phyloP scores from a whole-genome alignment of 169 alveolate genomes.

The Theileria parva region DNA sequence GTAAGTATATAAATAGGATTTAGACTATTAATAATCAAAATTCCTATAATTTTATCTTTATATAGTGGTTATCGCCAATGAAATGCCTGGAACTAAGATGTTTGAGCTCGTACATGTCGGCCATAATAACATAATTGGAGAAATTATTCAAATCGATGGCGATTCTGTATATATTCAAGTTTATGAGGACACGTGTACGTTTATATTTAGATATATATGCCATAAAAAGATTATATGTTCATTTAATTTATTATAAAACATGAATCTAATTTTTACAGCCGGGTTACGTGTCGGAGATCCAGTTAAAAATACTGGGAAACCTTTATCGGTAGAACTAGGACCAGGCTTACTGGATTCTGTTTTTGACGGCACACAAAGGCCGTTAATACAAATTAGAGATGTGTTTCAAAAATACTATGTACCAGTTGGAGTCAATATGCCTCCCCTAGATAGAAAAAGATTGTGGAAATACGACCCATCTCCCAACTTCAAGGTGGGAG shows the following conservation, averaged over 20 bases:
- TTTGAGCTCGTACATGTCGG: slow-evolving; percentile 96
- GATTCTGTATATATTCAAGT: slow-evolving; percentile 97
- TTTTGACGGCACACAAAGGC: slow-evolving; percentile 99
- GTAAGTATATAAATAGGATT: slow-evolving; percentile 29
- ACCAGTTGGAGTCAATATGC: slow-evolving; percentile 95
- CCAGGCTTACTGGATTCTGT: slow-evolving; percentile 96
- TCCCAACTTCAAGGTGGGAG: slow-evolving; percentile 86
- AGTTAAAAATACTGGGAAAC: slow-evolving; percentile 95
- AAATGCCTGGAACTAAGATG: slow-evolving; percentile 99
- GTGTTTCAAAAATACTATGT: slow-evolving; percentile 87
- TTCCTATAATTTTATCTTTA: not conserved
- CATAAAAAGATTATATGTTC: not conserved
- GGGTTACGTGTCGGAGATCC: slow-evolving; percentile 99
- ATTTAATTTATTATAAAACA: not conserved
- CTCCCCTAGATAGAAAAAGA: slow-evolving; percentile 88
- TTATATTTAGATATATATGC: not conserved
- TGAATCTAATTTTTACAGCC: slow-evolving; percentile 67
- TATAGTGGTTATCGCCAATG: slow-evolving; percentile 96
- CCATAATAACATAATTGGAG: slow-evolving; percentile 96
- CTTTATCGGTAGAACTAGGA: slow-evolving; percentile 96
- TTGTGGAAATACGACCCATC: slow-evolving; percentile 92
- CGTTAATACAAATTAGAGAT: slow-evolving; percentile 91
- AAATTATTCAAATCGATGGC: slow-evolving; percentile 96
- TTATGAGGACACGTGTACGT: slow-evolving; percentile 94
- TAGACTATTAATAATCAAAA: not conserved